phyloP scores from a whole-genome alignment of 495 filamentous ascomycete genomes.

The Immersiella caudata region DNA sequence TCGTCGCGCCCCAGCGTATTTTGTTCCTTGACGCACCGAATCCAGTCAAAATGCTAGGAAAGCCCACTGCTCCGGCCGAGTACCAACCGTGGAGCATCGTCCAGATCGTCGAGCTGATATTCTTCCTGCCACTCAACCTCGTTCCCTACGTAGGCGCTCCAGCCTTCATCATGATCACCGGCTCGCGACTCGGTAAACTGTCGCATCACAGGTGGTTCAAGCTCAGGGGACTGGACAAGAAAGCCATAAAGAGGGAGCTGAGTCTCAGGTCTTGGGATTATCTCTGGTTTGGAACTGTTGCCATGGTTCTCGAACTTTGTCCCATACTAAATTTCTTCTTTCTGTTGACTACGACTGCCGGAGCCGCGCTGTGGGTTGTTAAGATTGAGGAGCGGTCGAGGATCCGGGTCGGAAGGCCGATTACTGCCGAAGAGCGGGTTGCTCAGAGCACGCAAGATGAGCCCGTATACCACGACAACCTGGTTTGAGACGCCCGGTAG shows the following conservation, averaged over 20 bases:
- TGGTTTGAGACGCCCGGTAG: constrained; percentile 18
- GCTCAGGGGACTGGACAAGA: constrained; percentile 68
- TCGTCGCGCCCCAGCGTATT: constrained; percentile 73
- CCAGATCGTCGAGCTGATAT: constrained; percentile 76
- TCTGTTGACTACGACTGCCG: constrained; percentile 74
- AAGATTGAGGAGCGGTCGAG: constrained; percentile 48
- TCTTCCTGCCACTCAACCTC: constrained; percentile 85
- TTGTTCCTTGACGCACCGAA: constrained; percentile 63
- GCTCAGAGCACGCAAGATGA: constrained; percentile 21
- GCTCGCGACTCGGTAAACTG: constrained; percentile 59
- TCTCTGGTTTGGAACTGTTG: constrained; percentile 59
- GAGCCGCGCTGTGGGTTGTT: constrained; percentile 85
- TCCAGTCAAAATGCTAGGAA: constrained; percentile 73
- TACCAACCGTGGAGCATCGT: constrained; percentile 70
- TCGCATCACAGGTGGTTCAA: constrained; percentile 76
- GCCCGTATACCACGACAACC: constrained; percentile 38
- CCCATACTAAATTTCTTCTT: constrained; percentile 87
- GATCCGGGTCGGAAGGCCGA: constrained; percentile 29
- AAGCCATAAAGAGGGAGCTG: constrained; percentile 66
- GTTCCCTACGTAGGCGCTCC: constrained; percentile 83
- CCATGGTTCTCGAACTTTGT: constrained; percentile 68
- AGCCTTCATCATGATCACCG: constrained; percentile 74
- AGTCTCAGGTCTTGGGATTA: constrained; percentile 69
- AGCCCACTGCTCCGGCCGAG: constrained; percentile 65
- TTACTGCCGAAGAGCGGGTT: constrained; percentile 25